Evolutionary conservation across 805 yeast species (phyloP).

Genomic region (Grigorovia jiainica): DNA sequence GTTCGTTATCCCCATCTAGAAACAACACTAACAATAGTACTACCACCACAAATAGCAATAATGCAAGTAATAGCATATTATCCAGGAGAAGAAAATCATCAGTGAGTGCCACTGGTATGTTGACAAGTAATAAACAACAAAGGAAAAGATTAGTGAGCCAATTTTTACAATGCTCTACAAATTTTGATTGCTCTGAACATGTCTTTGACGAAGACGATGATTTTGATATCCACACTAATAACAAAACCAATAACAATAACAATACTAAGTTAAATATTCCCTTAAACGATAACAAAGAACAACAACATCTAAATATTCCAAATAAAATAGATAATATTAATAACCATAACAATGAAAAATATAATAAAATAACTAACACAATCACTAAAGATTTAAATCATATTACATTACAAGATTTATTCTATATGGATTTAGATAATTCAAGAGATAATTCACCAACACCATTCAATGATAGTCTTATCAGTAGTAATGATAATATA

Average conservation of each 20-base stretch:
- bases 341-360: background rate
- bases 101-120: background rate
- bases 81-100: background rate
- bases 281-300: too few species aligned
- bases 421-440: slow-evolving; percentile 4
- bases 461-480: too few species aligned
- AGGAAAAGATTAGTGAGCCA: slow-evolving; percentile 6
- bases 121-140: slow-evolving; percentile 4
- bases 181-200: background rate
- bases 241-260: background rate
- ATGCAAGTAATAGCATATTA: background rate
- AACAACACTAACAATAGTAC: background rate
- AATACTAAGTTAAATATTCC: too few species aligned
- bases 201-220: too few species aligned
- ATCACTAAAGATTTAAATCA: background rate
- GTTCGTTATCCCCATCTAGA: background rate
- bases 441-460: background rate
- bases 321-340: background rate
- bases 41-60: background rate
- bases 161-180: slow-evolving; percentile 3
- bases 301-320: too few species aligned
- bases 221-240: background rate
- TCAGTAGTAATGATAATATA: too few species aligned
- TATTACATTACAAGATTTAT: slow-evolving; percentile 1
- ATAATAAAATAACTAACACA: background rate